phyloP scores from a whole-genome alignment of 257 asterid genomes.

The Perilla frutescens region DNA sequence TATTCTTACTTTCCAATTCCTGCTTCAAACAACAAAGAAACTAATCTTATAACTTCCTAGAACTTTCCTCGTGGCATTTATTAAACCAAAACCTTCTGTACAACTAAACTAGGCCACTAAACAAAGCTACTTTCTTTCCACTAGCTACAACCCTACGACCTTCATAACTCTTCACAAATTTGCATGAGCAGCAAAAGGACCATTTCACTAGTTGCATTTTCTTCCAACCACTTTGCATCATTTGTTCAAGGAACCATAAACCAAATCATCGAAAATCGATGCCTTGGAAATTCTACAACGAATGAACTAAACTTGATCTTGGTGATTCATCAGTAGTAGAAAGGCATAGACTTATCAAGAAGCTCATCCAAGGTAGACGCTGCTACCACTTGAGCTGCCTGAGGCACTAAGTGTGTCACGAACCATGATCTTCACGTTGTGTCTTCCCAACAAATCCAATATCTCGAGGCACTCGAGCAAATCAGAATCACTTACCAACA shows the following conservation, averaged over 20 bases:
- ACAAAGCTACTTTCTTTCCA: neutral
- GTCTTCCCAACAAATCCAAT: conserved; percentile 49
- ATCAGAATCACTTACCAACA: conserved; percentile 75
- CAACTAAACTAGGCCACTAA: neutral
- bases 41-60: neutral
- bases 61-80: neutral
- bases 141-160: neutral
- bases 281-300: neutral
- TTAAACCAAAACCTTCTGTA: neutral
- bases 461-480: conserved; percentile 69
- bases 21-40: neutral
- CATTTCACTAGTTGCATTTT: neutral
- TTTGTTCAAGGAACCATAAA: neutral
- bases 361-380: conserved; percentile 41
- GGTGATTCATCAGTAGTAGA: too few species aligned
- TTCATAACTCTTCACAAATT: neutral
- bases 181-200: neutral
- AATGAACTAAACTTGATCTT: neutral
- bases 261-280: neutral
- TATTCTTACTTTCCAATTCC: neutral
- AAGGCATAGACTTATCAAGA: conserved; percentile 25
- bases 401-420: conserved; percentile 48
- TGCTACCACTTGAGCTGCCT: conserved; percentile 76
- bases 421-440: conserved; percentile 56
- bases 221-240: neutral